Conservation (phyloP, 2,329 filamentous ascomycete genomes). For the Claviceps maximensis region DNA sequence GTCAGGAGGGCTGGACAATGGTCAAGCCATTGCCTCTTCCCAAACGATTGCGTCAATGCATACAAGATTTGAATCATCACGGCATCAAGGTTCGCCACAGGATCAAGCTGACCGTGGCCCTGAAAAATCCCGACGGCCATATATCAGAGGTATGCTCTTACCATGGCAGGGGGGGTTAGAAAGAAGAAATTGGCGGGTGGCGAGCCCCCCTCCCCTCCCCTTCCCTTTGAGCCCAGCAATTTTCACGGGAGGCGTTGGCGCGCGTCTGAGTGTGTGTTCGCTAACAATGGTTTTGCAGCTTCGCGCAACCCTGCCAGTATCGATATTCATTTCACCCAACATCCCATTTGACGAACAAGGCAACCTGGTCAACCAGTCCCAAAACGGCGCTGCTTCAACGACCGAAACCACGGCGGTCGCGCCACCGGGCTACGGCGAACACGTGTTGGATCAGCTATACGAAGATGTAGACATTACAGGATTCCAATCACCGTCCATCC, state of each 20-base stretch:
- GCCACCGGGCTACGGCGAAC: slow-evolving; percentile 85
- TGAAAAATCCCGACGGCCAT: slow-evolving; percentile 91
- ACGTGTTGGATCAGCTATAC: slow-evolving; percentile 81
- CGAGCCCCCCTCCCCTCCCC: too few relatives aligned
- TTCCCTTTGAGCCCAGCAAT: too few relatives aligned
- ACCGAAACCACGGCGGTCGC: slow-evolving; percentile 52
- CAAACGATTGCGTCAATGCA: slow-evolving; percentile 65
- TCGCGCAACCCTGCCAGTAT: slow-evolving; percentile 77
- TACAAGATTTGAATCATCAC: slow-evolving; percentile 80
- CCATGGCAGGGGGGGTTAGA: neutral
- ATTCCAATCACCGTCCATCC: slow-evolving; percentile 62
- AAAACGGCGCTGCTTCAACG: slow-evolving; percentile 32
- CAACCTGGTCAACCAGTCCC: slow-evolving; percentile 53
- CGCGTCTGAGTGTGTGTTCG: neutral
- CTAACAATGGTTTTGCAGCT: slow-evolving; percentile 34
- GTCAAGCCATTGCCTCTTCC: slow-evolving; percentile 58
- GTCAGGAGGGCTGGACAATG: slow-evolving; percentile 51
- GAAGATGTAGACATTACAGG: slow-evolving; percentile 71
- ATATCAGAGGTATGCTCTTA: slow-evolving; percentile 60
- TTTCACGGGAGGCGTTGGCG: too few relatives aligned
- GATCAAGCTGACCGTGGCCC: slow-evolving; percentile 76
- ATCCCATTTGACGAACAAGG: slow-evolving; percentile 81
- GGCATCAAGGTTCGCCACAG: slow-evolving; percentile 91
- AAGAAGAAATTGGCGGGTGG: too few relatives aligned
- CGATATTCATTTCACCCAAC: slow-evolving; percentile 91